phyloP scores from a whole-genome alignment of 495 filamentous ascomycete species.

The Letharia lupina region DNA sequence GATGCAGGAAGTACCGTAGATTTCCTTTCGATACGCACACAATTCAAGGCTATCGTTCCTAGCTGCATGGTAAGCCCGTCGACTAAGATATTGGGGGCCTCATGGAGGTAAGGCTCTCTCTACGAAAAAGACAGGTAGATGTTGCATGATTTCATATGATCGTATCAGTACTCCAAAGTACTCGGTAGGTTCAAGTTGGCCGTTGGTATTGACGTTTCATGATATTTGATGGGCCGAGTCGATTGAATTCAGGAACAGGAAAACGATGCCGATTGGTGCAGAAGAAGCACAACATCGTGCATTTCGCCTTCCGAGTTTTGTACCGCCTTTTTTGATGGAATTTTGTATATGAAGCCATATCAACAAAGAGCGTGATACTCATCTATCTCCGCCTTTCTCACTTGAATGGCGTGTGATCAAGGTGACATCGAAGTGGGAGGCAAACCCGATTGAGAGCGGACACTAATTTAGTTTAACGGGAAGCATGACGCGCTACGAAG shows the following conservation, averaged over 20 bases:
- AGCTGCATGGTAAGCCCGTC: neutral
- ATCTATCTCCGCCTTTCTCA: too few relatives aligned
- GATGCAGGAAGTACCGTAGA: neutral
- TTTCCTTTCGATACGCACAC: neutral
- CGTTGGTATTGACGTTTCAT: neutral
- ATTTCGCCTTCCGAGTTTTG: neutral
- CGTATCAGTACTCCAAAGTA: neutral
- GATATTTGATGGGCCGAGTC: neutral
- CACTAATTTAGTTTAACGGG: slow-evolving; percentile 2
- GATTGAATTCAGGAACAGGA: neutral
- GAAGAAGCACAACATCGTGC: neutral
- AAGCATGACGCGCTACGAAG: neutral
- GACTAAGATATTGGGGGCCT: neutral
- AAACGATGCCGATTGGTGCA: neutral
- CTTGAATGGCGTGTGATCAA: neutral
- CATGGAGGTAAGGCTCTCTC: neutral
- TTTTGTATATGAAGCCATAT: neutral
- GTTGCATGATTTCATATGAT: neutral
- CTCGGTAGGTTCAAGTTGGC: neutral
- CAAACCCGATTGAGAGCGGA: neutral
- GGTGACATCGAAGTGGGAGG: neutral
- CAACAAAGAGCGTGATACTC: too few relatives aligned
- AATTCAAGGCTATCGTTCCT: neutral
- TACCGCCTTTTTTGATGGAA: neutral
- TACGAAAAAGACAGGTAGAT: neutral